Conservation (phyloP, 208 protist species). For the Trypanosoma boissoni region DNA sequence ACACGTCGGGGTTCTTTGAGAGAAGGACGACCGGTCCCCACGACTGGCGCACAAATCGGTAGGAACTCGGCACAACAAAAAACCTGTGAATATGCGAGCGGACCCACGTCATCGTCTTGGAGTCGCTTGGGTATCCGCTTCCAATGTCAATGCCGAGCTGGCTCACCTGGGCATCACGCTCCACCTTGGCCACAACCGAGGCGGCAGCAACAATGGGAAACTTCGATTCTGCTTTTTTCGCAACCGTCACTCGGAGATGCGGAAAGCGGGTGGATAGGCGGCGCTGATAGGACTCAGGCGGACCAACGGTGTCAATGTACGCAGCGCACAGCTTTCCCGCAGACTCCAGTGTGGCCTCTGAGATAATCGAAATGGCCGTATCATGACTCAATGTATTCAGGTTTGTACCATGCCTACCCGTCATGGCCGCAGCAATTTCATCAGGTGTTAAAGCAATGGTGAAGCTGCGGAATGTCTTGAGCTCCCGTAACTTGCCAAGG, state of each 20-base stretch:
- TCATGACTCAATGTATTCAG: conserved; percentile 91
- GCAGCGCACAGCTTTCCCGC: conserved; percentile 77
- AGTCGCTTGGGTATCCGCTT: conserved; percentile 85
- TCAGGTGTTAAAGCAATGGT: conserved; percentile 54
- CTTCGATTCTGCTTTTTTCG: conserved; percentile 89
- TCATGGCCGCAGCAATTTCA: conserved; percentile 79
- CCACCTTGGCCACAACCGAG: conserved; percentile 92
- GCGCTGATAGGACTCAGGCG: conserved; percentile 75
- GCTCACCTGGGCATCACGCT: conserved; percentile 54
- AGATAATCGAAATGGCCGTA: conserved; percentile 78
- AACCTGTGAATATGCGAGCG: conserved; percentile 72
- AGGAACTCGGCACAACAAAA: conserved; percentile 49
- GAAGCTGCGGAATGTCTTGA: conserved; percentile 65
- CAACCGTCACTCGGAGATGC: conserved; percentile 78
- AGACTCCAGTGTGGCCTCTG: conserved; percentile 59
- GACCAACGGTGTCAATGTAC: conserved; percentile 94
- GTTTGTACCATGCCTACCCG: conserved; percentile 59
- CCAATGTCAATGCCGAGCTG: conserved; percentile 52
- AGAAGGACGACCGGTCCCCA: conserved; percentile 73
- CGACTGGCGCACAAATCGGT: conserved; percentile 71
- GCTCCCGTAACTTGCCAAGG: conserved; percentile 45
- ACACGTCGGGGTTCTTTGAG: conserved; percentile 44
- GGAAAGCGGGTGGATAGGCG: conserved; percentile 81
- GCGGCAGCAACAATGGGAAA: conserved; percentile 92
- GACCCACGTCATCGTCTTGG: conserved; percentile 62